Base-by-base conservation (phyloP, 129 eudicot genomes). In the Pulicaria dysenterica region DNA sequence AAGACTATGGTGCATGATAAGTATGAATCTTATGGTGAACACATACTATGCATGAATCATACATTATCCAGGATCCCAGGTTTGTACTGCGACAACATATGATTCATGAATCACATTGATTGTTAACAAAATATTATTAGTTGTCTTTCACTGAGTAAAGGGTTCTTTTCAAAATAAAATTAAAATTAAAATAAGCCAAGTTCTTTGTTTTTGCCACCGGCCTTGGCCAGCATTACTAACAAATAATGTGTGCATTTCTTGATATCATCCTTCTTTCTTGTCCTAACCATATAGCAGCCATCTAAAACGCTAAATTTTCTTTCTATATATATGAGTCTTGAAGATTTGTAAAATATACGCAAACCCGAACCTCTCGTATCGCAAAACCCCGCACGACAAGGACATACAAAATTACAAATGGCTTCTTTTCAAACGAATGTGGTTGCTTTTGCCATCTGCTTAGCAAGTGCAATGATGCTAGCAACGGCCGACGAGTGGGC, bases 181-280 rank as follows among this genome's bases (percentile, higher is more conserved):
- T 24, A 24, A 24, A 24, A 24, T 24, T 24, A 24, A 24, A 24
- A 24, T 0, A 24, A 24, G 31, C 2, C n/a, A 10, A 6, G 3
- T 62, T 41, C 72, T 31, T 73, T 54, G 78, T 14, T 73, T 41
- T 73, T 73, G 62, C 8, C 61, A 46, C 68, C 74, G 44, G 67
- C 74, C 58, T 67, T 38, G 58, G 62, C 80, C 46, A 37, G 51
- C 80, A 51, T 45, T 5, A 11, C 10, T 54, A 10, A 5, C 42
- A n/a, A 8, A 50, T 62, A 61, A 38, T 14, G 40, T 15, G 17
- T 41, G 0, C 60, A 16, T 73, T 37, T 24, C 56, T 53, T 7
- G 65, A 24, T 34, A 40, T 53, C 38, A 42, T 64, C 58, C 13
- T 9, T 34, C 48, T 64, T 73, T 44, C 68, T 65, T 24, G 79